Conservation (phyloP, 2,329 filamentous ascomycete species). For the Trichoderma citrinoviride region DNA sequence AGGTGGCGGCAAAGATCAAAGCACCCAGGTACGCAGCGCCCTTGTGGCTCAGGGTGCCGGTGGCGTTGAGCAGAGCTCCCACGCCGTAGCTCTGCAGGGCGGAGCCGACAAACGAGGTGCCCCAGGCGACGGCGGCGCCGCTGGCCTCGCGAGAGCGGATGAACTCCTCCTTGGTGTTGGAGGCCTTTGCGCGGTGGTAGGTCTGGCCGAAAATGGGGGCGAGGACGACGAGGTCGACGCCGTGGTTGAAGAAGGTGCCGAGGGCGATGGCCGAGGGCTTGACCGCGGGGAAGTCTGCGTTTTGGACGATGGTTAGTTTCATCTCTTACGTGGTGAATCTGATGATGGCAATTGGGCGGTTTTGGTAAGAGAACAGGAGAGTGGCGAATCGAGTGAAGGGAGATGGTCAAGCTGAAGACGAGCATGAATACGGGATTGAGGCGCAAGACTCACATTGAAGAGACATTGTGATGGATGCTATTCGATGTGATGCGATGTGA, state of each 20-base stretch:
- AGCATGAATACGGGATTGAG: conserved; percentile 5
- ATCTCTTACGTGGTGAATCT: background rate
- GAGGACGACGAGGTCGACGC: conserved; percentile 81
- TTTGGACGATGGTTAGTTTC: background rate
- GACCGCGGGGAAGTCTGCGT: conserved; percentile 67
- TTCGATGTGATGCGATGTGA: background rate
- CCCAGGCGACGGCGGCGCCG: conserved; percentile 83
- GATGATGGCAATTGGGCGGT: background rate
- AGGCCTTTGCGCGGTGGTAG: conserved; percentile 85
- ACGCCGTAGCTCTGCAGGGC: conserved; percentile 88
- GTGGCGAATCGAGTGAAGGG: conserved; percentile 12
- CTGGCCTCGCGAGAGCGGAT: conserved; percentile 88
- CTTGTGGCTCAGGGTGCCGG: conserved; percentile 93
- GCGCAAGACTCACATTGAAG: conserved; percentile 51
- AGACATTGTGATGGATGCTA: conserved; percentile 48
- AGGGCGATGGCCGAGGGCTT: conserved; percentile 98
- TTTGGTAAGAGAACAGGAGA: background rate
- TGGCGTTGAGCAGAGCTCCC: conserved; percentile 88
- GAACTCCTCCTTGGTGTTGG: conserved; percentile 97
- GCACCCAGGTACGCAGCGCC: conserved; percentile 90
- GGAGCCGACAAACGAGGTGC: conserved; percentile 84
- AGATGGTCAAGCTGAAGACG: background rate
- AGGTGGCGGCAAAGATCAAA: conserved; percentile 87
- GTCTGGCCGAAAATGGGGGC: conserved; percentile 89
- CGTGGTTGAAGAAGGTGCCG: conserved; percentile 94